Evolutionary conservation across 768 basidiomycete genomes (phyloP).

Genomic region (Serpula lacrymans): DNA sequence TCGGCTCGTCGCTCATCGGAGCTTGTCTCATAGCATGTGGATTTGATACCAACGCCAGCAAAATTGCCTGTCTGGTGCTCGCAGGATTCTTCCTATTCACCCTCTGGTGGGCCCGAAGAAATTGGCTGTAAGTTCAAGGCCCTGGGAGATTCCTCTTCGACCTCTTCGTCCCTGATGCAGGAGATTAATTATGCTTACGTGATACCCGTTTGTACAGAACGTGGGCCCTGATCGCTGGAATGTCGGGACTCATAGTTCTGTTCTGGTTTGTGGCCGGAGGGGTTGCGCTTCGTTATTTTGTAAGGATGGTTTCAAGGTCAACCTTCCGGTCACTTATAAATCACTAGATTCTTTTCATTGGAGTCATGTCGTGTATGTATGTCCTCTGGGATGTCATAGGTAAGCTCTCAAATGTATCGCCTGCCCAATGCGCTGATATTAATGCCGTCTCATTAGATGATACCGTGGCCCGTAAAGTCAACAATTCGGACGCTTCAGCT

Average conservation of each 20-base stretch:
- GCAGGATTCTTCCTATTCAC: conserved; percentile 86
- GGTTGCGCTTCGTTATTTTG: conserved; percentile 73
- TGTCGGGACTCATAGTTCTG: conserved; percentile 73
- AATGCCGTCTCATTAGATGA: conserved; percentile 52
- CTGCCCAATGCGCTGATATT: neutral
- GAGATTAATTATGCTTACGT: neutral
- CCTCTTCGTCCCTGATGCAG: neutral
- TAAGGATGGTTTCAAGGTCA: conserved; percentile 26
- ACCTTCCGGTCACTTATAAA: neutral
- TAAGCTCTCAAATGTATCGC: conserved; percentile 31
- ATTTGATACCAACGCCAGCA: conserved; percentile 86
- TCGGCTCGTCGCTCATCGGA: conserved; percentile 84
- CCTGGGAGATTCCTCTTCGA: neutral
- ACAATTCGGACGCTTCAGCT: conserved; percentile 81
- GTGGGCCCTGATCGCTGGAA: conserved; percentile 74
- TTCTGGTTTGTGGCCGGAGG: conserved; percentile 84
- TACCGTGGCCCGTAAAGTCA: conserved; percentile 79
- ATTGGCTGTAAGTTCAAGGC: conserved; percentile 55
- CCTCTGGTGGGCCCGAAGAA: conserved; percentile 82
- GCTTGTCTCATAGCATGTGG: conserved; percentile 85
- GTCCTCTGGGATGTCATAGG: conserved; percentile 87
- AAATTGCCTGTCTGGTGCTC: conserved; percentile 74
- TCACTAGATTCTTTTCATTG: conserved; percentile 71
- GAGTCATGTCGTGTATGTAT: conserved; percentile 86
- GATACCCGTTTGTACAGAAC: conserved; percentile 45